These are phyloP conservation scores for Suillus paluster DNA, from an alignment of 768 basidiomycete genomes.

Conservation along the genomic window DNA sequence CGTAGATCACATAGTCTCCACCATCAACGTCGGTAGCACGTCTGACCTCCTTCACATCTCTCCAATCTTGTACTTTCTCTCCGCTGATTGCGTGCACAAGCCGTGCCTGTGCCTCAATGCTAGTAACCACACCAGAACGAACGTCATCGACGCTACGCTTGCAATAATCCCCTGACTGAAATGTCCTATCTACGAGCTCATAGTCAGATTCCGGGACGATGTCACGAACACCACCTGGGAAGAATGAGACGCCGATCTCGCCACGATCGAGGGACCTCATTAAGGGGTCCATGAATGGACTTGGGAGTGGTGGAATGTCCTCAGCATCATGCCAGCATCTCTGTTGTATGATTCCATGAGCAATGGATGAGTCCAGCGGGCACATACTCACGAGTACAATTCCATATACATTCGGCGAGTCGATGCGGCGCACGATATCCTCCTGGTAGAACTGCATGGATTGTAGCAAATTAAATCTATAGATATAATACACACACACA, in stretches of 20 bases:
- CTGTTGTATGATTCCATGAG: constrained; percentile 42
- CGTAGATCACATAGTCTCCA: constrained; percentile 80
- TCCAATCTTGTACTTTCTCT: constrained; percentile 65
- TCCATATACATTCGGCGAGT: constrained; percentile 49
- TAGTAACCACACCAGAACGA: constrained; percentile 75
- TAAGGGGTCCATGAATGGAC: constrained; percentile 62
- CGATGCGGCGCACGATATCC: constrained; percentile 61
- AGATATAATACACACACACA: constrained; percentile 9
- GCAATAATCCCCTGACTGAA: constrained; percentile 81
- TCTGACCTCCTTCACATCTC: constrained; percentile 58
- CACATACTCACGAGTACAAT: constrained; percentile 63
- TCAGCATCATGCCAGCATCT: constrained; percentile 91
- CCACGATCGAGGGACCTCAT: constrained; percentile 76
- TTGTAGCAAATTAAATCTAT: not conserved
- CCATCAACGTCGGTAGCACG: constrained; percentile 65
- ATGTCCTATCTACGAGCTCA: constrained; percentile 72
- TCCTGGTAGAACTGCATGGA: constrained; percentile 62
- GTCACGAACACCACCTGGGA: constrained; percentile 57
- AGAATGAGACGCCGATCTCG: constrained; percentile 82
- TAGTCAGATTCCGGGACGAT: constrained; percentile 75
- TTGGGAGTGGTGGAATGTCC: constrained; percentile 53
- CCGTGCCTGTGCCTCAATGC: constrained; percentile 62
- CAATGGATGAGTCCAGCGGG: constrained; percentile 11
- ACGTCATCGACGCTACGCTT: constrained; percentile 79
- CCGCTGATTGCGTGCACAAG: constrained; percentile 77